Percentiles rank a stretch among this genome's conserved stretches.
phyloP scores from a whole-genome alignment of 805 yeast genomes.

The Monosporozyma yasuniensis region DNA sequence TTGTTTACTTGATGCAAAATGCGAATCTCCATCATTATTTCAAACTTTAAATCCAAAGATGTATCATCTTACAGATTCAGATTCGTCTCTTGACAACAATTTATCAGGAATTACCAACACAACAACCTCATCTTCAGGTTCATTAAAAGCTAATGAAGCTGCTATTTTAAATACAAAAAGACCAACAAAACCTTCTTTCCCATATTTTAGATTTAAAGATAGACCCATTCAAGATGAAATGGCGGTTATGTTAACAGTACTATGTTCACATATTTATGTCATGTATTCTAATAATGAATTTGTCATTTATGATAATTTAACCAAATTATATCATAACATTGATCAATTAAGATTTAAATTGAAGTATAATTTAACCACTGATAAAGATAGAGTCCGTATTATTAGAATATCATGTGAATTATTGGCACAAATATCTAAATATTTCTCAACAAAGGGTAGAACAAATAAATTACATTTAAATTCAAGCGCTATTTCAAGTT shows the following conservation, averaged over 20 bases:
- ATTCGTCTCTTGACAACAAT: constrained; percentile 25
- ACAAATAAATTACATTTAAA: constrained; percentile 19
- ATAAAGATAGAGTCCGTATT: constrained; percentile 41
- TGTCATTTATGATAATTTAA: constrained; percentile 48
- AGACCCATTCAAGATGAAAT: constrained; percentile 46
- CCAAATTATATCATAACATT: constrained; percentile 44
- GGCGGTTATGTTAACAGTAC: constrained; percentile 44
- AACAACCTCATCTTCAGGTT: not conserved
- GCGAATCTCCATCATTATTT: constrained; percentile 28
- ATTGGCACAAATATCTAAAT: constrained; percentile 52
- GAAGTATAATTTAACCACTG: constrained; percentile 42
- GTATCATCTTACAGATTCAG: constrained; percentile 8
- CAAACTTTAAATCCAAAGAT: constrained; percentile 16
- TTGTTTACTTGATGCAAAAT: constrained; percentile 4
- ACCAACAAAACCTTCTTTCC: constrained; percentile 45
- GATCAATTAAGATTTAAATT: constrained; percentile 52
- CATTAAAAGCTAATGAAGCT: constrained; percentile 6
- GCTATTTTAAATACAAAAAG: constrained; percentile 13
- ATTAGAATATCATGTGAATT: constrained; percentile 44
- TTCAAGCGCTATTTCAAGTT: not conserved
- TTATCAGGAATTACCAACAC: not conserved
- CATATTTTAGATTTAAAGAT: constrained; percentile 39
- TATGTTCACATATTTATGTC: constrained; percentile 58
- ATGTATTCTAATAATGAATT: constrained; percentile 66
- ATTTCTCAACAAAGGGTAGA: constrained; percentile 40